A percentile compares a stretch with the other conserved stretches of the same genome.
These are phyloP conservation scores for Coccomyxa subellipsoidea DNA, from an alignment of 163 green algal species.

Conservation along the genomic window DNA sequence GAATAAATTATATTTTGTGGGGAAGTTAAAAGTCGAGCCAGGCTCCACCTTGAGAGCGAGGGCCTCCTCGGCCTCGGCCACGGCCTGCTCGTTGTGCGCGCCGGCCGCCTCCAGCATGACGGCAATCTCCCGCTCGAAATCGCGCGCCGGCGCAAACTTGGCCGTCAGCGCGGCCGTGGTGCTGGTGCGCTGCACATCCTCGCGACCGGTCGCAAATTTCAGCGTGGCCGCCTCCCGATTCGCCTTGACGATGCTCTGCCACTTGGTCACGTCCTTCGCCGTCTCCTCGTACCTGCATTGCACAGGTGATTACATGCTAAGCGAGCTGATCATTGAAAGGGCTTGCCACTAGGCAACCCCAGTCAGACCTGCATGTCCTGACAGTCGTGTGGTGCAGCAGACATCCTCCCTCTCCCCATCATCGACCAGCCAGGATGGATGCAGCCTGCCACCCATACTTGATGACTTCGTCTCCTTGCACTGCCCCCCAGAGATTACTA, in stretches of 20 bases:
- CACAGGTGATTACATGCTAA: background rate
- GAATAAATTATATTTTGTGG: too few relatives aligned
- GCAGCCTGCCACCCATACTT: too few relatives aligned
- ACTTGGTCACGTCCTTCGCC: conserved; percentile 82
- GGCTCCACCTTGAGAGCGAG: conserved; percentile 52
- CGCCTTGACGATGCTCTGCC: conserved; percentile 89
- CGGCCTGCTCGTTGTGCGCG: conserved; percentile 39
- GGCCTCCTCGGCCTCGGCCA: conserved; percentile 69
- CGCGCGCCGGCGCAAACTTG: conserved; percentile 54
- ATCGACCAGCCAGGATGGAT: too few relatives aligned
- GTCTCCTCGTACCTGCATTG: conserved; percentile 70
- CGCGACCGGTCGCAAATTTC: conserved; percentile 55
- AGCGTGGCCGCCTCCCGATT: conserved; percentile 91
- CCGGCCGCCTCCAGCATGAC: conserved; percentile 68
- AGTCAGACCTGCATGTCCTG: too few relatives aligned
- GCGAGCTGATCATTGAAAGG: too few relatives aligned
- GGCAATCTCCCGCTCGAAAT: conserved; percentile 87
- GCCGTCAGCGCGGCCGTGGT: conserved; percentile 65
- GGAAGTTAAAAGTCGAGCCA: too few relatives aligned
- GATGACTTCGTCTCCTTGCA: too few relatives aligned
- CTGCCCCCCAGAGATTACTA: too few relatives aligned
- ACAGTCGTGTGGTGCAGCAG: too few relatives aligned
- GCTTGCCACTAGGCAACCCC: too few relatives aligned
- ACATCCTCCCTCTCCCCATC: too few relatives aligned
- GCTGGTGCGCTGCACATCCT: conserved; percentile 25